These are phyloP conservation scores for Olyra latifolia DNA, from an alignment of 176 grass and related monocot species.

Conservation along the genomic window DNA sequence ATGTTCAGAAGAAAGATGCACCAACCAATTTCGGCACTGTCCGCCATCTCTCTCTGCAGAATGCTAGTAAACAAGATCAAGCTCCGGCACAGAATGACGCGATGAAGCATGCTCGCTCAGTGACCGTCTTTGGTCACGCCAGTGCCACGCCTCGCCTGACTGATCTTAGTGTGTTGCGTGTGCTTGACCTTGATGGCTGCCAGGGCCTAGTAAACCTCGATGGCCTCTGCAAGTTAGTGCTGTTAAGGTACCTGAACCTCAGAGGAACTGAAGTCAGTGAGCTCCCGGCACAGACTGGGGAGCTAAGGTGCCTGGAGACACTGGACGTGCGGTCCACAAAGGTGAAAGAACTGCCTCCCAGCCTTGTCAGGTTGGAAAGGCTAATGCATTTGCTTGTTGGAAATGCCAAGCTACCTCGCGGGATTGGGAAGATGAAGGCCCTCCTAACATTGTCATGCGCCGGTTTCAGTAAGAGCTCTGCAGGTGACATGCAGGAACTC, in stretches of 20 bases:
- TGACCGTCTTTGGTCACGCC: conserved; percentile 27
- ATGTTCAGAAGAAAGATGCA: conserved; percentile 12
- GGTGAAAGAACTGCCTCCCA: conserved; percentile 34
- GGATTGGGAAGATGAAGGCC: conserved; percentile 20
- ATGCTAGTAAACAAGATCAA: conserved; percentile 11
- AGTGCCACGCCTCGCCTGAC: not conserved
- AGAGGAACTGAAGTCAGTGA: conserved; percentile 30
- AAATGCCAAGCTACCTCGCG: conserved; percentile 16
- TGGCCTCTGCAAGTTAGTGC: conserved; percentile 28
- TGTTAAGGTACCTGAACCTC: conserved; percentile 49
- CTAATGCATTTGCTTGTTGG: conserved; percentile 29
- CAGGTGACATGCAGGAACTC: not conserved
- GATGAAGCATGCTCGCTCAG: conserved; percentile 36
- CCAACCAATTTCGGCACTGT: not conserved
- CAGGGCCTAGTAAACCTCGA: conserved; percentile 28
- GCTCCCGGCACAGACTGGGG: conserved; percentile 33
- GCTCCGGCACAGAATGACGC: not conserved
- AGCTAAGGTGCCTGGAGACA: conserved; percentile 43
- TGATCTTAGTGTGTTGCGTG: conserved; percentile 35
- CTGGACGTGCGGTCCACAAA: conserved; percentile 49
- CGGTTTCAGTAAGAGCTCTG: not conserved
- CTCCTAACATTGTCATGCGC: conserved; percentile 19
- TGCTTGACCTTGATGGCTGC: conserved; percentile 46
- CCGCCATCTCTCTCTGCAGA: conserved; percentile 36
- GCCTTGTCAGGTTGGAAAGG: conserved; percentile 21